Conservation (phyloP, 2,329 filamentous ascomycete genomes). For the Ascochyta koolunga region DNA sequence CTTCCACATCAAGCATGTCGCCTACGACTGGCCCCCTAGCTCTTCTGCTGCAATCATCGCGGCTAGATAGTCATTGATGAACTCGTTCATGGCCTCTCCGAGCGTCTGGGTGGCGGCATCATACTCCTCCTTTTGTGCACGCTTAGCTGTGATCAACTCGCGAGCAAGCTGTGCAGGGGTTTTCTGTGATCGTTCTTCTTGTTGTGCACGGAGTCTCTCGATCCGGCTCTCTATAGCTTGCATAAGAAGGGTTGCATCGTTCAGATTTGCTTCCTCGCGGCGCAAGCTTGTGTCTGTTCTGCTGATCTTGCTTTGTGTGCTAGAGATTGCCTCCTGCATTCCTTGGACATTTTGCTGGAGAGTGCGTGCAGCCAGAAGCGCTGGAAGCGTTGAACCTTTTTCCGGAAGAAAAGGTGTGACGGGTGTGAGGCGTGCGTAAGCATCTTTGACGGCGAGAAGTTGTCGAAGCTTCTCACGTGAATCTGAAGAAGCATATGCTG, state of each 20-base stretch:
- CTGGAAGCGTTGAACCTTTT: slow-evolving; percentile 71
- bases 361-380: slow-evolving; percentile 72
- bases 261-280: slow-evolving; percentile 54
- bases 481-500: slow-evolving; percentile 44
- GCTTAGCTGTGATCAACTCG: slow-evolving; percentile 67
- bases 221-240: slow-evolving; percentile 64
- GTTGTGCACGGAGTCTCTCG: slow-evolving; percentile 62
- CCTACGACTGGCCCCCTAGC: slow-evolving; percentile 83
- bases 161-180: slow-evolving; percentile 66
- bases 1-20: slow-evolving; percentile 69
- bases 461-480: slow-evolving; percentile 50
- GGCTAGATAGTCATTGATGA: slow-evolving; percentile 74
- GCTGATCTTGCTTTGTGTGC: slow-evolving; percentile 50
- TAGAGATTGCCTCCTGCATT: slow-evolving; percentile 64
- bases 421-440: slow-evolving; percentile 68
- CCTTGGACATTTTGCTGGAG: slow-evolving; percentile 69
- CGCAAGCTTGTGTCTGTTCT: slow-evolving; percentile 49
- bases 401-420: slow-evolving; percentile 70
- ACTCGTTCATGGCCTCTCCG: slow-evolving; percentile 68
- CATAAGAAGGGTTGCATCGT: slow-evolving; percentile 56
- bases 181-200: slow-evolving; percentile 63
- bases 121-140: slow-evolving; percentile 64
- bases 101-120: slow-evolving; percentile 66
- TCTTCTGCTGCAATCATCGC: slow-evolving; percentile 82
- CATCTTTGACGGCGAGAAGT: slow-evolving; percentile 62